Evolutionary conservation across 768 basidiomycete genomes (phyloP).

Genomic region (Coprinellus micaceus): DNA sequence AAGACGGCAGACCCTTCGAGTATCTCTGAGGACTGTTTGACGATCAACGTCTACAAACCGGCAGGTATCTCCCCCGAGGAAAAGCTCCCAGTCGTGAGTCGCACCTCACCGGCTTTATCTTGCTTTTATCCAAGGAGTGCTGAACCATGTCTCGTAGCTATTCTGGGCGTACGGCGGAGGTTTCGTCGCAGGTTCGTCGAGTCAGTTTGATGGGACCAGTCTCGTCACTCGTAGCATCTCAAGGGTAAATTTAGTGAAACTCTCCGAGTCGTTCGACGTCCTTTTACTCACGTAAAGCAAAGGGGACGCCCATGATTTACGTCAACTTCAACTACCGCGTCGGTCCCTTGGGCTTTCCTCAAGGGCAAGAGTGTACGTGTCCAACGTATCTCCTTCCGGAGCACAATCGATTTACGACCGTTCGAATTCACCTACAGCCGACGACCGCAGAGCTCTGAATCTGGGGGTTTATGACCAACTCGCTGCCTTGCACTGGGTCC

Average conservation of each 20-base stretch:
- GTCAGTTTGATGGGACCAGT: slow-evolving; percentile 28
- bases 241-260: slow-evolving; percentile 21
- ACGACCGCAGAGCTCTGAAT: slow-evolving; percentile 35
- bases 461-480: slow-evolving; percentile 45
- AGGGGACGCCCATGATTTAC: slow-evolving; percentile 43
- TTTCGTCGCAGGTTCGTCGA: slow-evolving; percentile 26
- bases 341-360: slow-evolving; percentile 44
- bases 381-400: background rate
- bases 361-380: slow-evolving; percentile 31
- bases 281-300: background rate
- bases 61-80: slow-evolving; percentile 26
- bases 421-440: slow-evolving; percentile 21
- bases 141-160: slow-evolving; percentile 19
- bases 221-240: slow-evolving; percentile 34
- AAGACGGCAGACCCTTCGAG: slow-evolving; percentile 3
- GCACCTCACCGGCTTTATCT: background rate
- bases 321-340: slow-evolving; percentile 42
- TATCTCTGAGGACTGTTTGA: slow-evolving; percentile 57
- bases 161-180: slow-evolving; percentile 41
- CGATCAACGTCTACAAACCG: slow-evolving; percentile 55
- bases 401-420: too few relatives aligned
- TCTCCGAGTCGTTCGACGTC: background rate
- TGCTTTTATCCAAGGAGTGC: background rate
- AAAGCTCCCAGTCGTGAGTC: slow-evolving; percentile 37
- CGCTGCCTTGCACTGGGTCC: slow-evolving; percentile 50